Base-by-base conservation (phyloP, 306 rosid species). In the Malus asiatica region DNA sequence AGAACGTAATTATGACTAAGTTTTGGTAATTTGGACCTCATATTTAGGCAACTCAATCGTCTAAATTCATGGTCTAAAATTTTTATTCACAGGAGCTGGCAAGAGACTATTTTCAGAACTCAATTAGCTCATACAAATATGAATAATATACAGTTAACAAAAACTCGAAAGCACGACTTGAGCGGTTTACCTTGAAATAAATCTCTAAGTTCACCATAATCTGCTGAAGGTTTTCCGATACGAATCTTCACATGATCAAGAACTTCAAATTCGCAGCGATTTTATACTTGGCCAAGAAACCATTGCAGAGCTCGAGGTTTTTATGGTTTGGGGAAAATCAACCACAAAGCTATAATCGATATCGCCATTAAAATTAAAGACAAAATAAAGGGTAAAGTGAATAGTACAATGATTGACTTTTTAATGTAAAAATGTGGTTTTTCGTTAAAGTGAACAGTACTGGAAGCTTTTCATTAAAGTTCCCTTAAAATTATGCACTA, bases 201-300 rank as follows among this genome's bases (percentile, higher is more conserved):
- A 59, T 68, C 48, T 73, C 27, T 33, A 25, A 73, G 18, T 25
- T 48, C 40, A 2, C 58, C 58, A 44, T 59, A 73, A 73, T 73
- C 77, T 11, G 8, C 68, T 10, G 4, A 23, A 30, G 58, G 68
- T 57, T 42, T 11, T 59, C 68, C 58, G 6, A 42, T 60, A 73
- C 77, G 25, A 59, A 73, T 58, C 38, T 73, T 73, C 25, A 27
- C 77, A 73, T 73, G 1, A n/a, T 59, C 42, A 11, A 59, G 38
- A 40, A 15, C 58, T 73, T 60, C 25, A 59, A 25, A 59, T 42
- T 19, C 42, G 3, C 19, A 38, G 42, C 11, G 11, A 63, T 63
- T 29, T n/a, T 73, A 25, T 58, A 73, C 68, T 73, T 73, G 76
- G 68, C 77, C 68, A 58, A 73, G 42, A 73, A 73, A 19, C 60